A percentile compares a stretch with the other conserved stretches of the same genome.
Evolutionary conservation across 1,284 basidiomycete species (phyloP).

Genomic region (Chalciporus piperatoides): DNA sequence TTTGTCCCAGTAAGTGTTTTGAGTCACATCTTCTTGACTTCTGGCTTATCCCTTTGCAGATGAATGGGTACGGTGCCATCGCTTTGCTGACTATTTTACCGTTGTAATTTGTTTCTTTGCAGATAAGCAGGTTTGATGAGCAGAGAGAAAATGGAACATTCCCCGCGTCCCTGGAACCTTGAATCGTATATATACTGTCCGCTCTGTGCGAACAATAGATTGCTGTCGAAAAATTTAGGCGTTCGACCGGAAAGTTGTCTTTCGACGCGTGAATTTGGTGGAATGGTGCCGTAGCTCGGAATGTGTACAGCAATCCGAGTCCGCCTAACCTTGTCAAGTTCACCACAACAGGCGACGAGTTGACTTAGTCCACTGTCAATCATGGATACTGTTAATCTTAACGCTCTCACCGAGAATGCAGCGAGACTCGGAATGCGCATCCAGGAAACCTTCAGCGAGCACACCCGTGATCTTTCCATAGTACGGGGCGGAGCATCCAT

Average conservation of each 20-base stretch:
- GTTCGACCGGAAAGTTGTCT: not conserved
- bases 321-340: too few relatives aligned
- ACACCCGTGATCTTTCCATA: constrained; percentile 66
- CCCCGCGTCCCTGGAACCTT: constrained; percentile 84
- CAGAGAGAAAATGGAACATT: constrained; percentile 91
- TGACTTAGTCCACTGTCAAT: constrained; percentile 1
- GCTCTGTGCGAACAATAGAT: constrained; percentile 12
- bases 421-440: constrained; percentile 73
- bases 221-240: not conserved
- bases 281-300: not conserved
- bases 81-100: not conserved
- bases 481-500: constrained; percentile 50
- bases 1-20: constrained; percentile 90
- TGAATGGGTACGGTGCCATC: constrained; percentile 70
- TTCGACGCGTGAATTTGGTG: not conserved
- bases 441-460: constrained; percentile 75
- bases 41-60: constrained; percentile 44
- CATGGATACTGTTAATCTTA: constrained; percentile 52
- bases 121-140: constrained; percentile 88
- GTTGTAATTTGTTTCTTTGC: constrained; percentile 15
- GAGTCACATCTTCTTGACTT: constrained; percentile 4
- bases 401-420: constrained; percentile 74
- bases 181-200: constrained; percentile 27
- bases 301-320: not conserved
- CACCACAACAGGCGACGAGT: not conserved